Conservation (phyloP, 225 moss, liverwort and hornwort species). For the Ulota crispa region DNA sequence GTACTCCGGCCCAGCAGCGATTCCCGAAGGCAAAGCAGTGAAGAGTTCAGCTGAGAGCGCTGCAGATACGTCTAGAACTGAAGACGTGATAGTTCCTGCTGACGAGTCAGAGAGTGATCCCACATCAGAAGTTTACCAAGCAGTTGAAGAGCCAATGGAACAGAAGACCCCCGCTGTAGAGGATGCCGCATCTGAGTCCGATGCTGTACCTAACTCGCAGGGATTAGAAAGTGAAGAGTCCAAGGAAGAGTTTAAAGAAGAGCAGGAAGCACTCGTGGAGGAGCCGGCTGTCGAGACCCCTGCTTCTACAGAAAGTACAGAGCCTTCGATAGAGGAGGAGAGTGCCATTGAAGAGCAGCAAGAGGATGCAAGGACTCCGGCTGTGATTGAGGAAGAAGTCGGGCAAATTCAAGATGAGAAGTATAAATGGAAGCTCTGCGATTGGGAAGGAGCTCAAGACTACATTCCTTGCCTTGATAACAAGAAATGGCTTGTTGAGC, state of each 20-base stretch:
- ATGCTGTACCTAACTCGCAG: conserved; percentile 4
- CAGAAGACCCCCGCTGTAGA: background rate
- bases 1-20: conserved; percentile 28
- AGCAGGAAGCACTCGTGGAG: conserved; percentile 2
- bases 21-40: conserved; percentile 1
- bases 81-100: background rate
- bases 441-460: conserved; percentile 34
- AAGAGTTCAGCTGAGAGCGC: conserved; percentile 3
- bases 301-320: background rate
- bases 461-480: conserved; percentile 54
- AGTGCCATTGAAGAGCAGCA: conserved; percentile 24
- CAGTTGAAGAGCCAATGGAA: conserved; percentile 8
- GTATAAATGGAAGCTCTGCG: conserved; percentile 38
- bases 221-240: conserved; percentile 30
- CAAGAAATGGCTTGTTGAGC: conserved; percentile 38
- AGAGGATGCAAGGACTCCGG: conserved; percentile 11
- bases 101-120: conserved; percentile 22
- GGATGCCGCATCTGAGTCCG: conserved; percentile 18
- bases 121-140: background rate
- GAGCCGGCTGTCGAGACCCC: background rate
- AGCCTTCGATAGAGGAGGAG: conserved; percentile 11
- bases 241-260: conserved; percentile 38
- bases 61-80: background rate
- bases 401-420: background rate
- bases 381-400: conserved; percentile 26